These are phyloP conservation scores for Saccharomyces hybrid DNA, from an alignment of 1,139 yeast species.

Conservation along the genomic window DNA sequence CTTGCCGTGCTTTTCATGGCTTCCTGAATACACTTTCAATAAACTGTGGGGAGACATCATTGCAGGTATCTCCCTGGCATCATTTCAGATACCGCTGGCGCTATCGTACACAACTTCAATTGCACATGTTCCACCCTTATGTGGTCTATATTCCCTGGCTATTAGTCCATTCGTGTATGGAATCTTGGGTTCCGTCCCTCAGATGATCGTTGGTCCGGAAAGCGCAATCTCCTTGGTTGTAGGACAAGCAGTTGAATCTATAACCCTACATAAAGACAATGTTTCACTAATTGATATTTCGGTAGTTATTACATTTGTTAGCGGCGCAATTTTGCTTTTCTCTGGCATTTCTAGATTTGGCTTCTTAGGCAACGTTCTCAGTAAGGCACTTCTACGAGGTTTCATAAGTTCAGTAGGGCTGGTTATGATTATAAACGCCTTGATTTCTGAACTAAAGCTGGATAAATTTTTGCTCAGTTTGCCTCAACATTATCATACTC, in stretches of 20 bases:
- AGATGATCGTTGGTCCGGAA: slow-evolving; percentile 96
- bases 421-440: slow-evolving; percentile 77
- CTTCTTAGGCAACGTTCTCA: slow-evolving; percentile 77
- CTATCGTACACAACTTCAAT: slow-evolving; percentile 84
- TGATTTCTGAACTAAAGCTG: slow-evolving; percentile 67
- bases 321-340: slow-evolving; percentile 68
- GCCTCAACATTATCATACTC: slow-evolving; percentile 62
- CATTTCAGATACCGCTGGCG: slow-evolving; percentile 86
- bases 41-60: slow-evolving; percentile 65
- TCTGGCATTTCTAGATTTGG: slow-evolving; percentile 84
- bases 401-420: slow-evolving; percentile 91
- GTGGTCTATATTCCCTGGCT: slow-evolving; percentile 77
- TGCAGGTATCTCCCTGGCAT: slow-evolving; percentile 84
- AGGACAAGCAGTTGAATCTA: slow-evolving; percentile 78
- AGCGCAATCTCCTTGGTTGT: slow-evolving; percentile 87
- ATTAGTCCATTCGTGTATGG: slow-evolving; percentile 79
- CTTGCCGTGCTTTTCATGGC: slow-evolving; percentile 77
- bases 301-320: slow-evolving; percentile 64
- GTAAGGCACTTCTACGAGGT: slow-evolving; percentile 77
- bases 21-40: slow-evolving; percentile 48
- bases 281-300: slow-evolving; percentile 59
- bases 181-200: slow-evolving; percentile 86
- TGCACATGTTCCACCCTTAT: slow-evolving; percentile 84
- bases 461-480: slow-evolving; percentile 34
- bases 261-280: slow-evolving; percentile 41